Base-by-base conservation (phyloP, 2,329 filamentous ascomycete species). In the Aspergillus sojae region DNA sequence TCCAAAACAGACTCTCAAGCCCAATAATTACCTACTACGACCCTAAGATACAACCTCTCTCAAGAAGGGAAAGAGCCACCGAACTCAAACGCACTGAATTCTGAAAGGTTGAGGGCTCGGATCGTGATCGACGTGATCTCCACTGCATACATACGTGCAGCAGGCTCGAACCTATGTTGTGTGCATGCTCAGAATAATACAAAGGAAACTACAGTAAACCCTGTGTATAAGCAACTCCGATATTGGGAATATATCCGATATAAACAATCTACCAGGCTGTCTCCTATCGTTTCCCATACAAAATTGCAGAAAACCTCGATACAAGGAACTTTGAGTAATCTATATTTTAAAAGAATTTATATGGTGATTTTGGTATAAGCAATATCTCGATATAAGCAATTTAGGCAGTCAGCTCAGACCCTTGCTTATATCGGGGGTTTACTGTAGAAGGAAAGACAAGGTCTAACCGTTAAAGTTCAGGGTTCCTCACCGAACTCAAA, bases 91-190 rank as follows among this genome's bases (percentile, higher is more conserved):
- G 28, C 9, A 39, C 23, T 11, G 41, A 36, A 34, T 19, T n/a
- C 23, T 39, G 14, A 53, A 28, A 39, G 45, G 30, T 28, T 36
- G 45, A 50, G 41, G 41, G 46, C 36, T 57, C 55, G 12, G 36
- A 58, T 45, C 56, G 10, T 43, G 62, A 69, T 69, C 64, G 61
- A 62, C 64, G 21, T 63, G 66, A 64, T 67, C 58, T 68, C 63
- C 61, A 63, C 58, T 61, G 63, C 57, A 60, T 61, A 63, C 57
- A 59, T 56, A 61, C 58, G 62, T 62, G 60, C 64, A 32, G 60
- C 48, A 53, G 60, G 41, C 56, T 62, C 64, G 34, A 61, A 52
- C 21, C 46, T 41, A 30, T 39, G 54, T 43, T 36, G 57, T 60
- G 54, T 60, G 57, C 50, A 46, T 32, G 12, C 53, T 16, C 19